Conservation (phyloP, 257 asterid species). For the Forsythia viridissima region DNA sequence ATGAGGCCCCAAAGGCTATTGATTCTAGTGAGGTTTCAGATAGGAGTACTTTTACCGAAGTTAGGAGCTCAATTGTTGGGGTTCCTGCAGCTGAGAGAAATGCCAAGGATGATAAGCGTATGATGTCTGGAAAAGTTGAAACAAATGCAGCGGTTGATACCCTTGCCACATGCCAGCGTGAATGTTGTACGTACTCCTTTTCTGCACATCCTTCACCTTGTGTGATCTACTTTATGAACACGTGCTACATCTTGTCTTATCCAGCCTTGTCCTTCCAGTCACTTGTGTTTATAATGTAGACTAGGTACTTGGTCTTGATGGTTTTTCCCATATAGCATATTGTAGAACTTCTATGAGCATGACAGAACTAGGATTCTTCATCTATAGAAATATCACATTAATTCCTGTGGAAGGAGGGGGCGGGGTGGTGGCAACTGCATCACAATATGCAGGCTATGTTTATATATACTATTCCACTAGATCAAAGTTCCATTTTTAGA, state of each 20-base stretch:
- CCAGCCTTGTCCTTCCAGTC: slow-evolving; percentile 3
- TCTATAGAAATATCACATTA: no score
- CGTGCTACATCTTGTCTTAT: slow-evolving; percentile 13
- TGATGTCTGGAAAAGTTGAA: slow-evolving; percentile 51
- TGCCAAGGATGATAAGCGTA: slow-evolving; percentile 48
- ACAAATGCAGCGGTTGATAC: slow-evolving; percentile 40
- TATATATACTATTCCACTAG: no score
- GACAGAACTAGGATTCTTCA: no score
- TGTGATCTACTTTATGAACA: slow-evolving; percentile 15
- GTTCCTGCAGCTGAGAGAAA: slow-evolving; percentile 45
- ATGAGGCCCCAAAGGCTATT: slow-evolving; percentile 48
- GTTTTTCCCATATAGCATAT: no score
- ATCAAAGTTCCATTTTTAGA: no score
- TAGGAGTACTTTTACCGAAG: slow-evolving; percentile 40
- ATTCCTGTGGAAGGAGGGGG: no score
- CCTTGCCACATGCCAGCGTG: slow-evolving; percentile 48
- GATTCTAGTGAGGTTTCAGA: slow-evolving; percentile 47
- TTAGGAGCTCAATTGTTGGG: slow-evolving; percentile 49
- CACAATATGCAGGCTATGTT: no score
- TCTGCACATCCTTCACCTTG: slow-evolving; percentile 18
- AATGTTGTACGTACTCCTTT: slow-evolving; percentile 53
- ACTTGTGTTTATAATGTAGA: background rate
- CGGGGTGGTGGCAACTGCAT: no score
- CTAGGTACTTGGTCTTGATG: no score
- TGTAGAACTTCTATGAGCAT: no score